Percentiles rank a stretch among this genome's conserved stretches.
phyloP scores from a whole-genome alignment of 495 filamentous ascomycete species.

The Cetradonia linearis region DNA sequence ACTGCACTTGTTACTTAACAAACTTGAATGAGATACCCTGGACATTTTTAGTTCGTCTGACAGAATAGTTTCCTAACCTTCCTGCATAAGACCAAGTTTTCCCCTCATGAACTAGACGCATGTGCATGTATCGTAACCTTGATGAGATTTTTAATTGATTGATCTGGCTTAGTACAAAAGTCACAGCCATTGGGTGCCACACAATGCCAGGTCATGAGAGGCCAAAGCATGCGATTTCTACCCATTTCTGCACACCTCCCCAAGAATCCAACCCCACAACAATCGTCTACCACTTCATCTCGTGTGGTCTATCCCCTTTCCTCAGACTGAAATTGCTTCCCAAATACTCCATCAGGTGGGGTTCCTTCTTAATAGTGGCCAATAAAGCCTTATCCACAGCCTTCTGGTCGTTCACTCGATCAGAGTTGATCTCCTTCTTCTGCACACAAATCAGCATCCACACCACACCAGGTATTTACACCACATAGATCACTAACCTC shows the following conservation, averaged over 20 bases:
- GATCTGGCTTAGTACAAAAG: slow-evolving; percentile 14
- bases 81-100: not conserved
- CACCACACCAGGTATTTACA: too few relatives aligned
- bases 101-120: not conserved
- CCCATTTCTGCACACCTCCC: not conserved
- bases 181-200: slow-evolving; percentile 8
- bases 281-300: slow-evolving; percentile 77
- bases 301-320: slow-evolving; percentile 96
- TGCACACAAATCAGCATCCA: slow-evolving; percentile 29
- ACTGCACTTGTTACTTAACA: not conserved
- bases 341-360: slow-evolving; percentile 79
- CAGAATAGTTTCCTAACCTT: not conserved
- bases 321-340: slow-evolving; percentile 86
- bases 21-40: slow-evolving; percentile 12
- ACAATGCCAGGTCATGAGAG: slow-evolving; percentile 1
- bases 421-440: slow-evolving; percentile 91
- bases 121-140: not conserved
- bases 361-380: slow-evolving; percentile 89
- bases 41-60: not conserved
- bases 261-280: not conserved
- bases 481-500: slow-evolving; percentile 57
- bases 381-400: slow-evolving; percentile 88
- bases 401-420: slow-evolving; percentile 93
- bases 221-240: not conserved
- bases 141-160: slow-evolving; percentile 1